phyloP scores from a whole-genome alignment of 2,329 filamentous ascomycete species.

The Colletotrichum gloeosporioides region DNA sequence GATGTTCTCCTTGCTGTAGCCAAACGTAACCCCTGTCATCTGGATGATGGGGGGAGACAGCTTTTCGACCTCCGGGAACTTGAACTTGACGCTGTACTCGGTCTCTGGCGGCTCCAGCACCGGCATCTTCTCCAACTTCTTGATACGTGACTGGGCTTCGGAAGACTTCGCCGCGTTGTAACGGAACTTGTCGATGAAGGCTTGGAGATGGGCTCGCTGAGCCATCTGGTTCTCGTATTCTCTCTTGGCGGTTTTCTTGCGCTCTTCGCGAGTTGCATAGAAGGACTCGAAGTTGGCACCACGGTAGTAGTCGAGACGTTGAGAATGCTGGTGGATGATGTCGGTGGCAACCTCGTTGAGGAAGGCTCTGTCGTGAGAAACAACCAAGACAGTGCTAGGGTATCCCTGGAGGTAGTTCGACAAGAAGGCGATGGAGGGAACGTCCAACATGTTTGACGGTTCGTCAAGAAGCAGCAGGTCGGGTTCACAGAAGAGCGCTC shows the following conservation, averaged over 20 bases:
- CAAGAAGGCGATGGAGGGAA: conserved; percentile 98
- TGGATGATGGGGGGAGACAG: conserved; percentile 97
- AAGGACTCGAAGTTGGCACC: conserved; percentile 97
- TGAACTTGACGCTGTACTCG: conserved; percentile 96
- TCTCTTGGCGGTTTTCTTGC: conserved; percentile 93
- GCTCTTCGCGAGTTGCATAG: conserved; percentile 96
- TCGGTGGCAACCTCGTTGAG: conserved; percentile 99
- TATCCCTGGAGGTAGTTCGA: conserved; percentile 94
- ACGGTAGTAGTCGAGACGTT: conserved; percentile 97
- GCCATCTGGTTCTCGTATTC: conserved; percentile 99
- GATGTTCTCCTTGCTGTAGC: conserved; percentile 80
- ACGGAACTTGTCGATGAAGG: conserved; percentile 99
- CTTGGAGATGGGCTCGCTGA: conserved; percentile 89
- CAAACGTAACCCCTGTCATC: conserved; percentile 92
- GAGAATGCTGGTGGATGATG: conserved; percentile 97
- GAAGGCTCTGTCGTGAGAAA: conserved; percentile 98
- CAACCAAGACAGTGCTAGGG: conserved; percentile 92
- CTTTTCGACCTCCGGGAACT: conserved; percentile 97
- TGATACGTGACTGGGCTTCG: conserved; percentile 97
- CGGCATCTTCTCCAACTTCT: conserved; percentile 98
- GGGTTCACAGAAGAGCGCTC: conserved; percentile 97
- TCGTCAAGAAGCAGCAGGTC: conserved; percentile 96
- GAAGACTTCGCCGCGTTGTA: conserved; percentile 99
- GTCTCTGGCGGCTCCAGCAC: conserved; percentile 87
- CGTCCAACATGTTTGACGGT: conserved; percentile 99